These are phyloP conservation scores for Melastoma malabathricum DNA, from an alignment of 345 rosid genomes.

Conservation along the genomic window DNA sequence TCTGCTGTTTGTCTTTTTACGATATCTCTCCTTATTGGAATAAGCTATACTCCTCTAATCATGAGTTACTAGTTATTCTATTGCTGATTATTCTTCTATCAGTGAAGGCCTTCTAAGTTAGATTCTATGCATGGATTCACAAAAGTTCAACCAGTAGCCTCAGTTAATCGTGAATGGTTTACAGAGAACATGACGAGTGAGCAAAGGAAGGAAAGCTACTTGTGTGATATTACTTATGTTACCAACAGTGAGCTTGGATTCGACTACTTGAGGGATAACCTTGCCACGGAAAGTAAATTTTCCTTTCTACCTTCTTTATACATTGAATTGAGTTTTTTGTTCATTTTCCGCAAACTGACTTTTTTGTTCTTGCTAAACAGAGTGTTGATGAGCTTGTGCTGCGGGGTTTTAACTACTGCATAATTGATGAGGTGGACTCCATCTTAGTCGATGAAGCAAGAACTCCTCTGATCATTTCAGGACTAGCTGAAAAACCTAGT, in stretches of 20 bases:
- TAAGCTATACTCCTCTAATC: no score
- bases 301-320: conserved; percentile 27
- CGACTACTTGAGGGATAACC: conserved; percentile 91
- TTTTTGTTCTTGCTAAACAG: conserved; percentile 24
- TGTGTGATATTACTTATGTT: conserved; percentile 86
- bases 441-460: conserved; percentile 99
- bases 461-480: conserved; percentile 91
- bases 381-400: conserved; percentile 90
- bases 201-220: conserved; percentile 82
- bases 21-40: no score
- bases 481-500: conserved; percentile 95
- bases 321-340: conserved; percentile 7
- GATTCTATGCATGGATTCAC: no score
- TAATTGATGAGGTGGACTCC: conserved; percentile 96
- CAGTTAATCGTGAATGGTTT: conserved; percentile 5
- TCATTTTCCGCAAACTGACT: neutral
- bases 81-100: no score
- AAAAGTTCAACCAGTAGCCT: no score
- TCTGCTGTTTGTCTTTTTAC: no score
- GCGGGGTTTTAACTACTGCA: conserved; percentile 80
- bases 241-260: conserved; percentile 97
- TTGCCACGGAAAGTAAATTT: conserved; percentile 99
- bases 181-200: conserved; percentile 91
- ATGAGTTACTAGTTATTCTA: no score
- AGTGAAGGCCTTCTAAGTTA: no score